Conservation (phyloP, 768 basidiomycete genomes). For the Leucocoprinus sp. region DNA sequence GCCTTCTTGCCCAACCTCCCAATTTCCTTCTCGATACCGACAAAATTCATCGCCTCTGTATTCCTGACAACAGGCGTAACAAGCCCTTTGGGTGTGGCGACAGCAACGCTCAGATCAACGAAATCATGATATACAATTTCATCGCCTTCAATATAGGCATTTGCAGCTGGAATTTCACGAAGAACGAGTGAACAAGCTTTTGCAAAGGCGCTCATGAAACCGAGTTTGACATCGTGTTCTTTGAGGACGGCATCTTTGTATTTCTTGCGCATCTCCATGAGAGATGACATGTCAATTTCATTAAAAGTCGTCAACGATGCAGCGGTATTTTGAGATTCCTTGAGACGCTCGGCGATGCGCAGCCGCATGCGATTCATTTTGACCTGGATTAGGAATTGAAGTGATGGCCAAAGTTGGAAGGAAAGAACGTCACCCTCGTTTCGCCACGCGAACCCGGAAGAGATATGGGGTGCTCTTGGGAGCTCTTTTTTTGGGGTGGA, state of each 20-base stretch:
- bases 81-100: slow-evolving; percentile 94
- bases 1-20: slow-evolving; percentile 90
- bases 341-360: slow-evolving; percentile 94
- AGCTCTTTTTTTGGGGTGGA: slow-evolving; percentile 27
- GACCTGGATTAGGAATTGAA: slow-evolving; percentile 39
- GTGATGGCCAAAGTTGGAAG: background rate
- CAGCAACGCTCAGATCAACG: slow-evolving; percentile 92
- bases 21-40: slow-evolving; percentile 93
- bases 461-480: slow-evolving; percentile 23
- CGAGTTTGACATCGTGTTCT: slow-evolving; percentile 90
- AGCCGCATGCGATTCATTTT: slow-evolving; percentile 99
- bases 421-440: slow-evolving; percentile 58
- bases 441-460: slow-evolving; percentile 58
- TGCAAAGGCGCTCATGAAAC: slow-evolving; percentile 97
- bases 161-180: slow-evolving; percentile 87
- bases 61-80: slow-evolving; percentile 96
- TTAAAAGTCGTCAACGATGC: slow-evolving; percentile 98
- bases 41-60: slow-evolving; percentile 74
- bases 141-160: slow-evolving; percentile 91
- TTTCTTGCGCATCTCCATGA: slow-evolving; percentile 87
- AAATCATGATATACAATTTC: slow-evolving; percentile 90
- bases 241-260: slow-evolving; percentile 92
- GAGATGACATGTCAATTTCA: slow-evolving; percentile 97
- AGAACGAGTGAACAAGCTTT: slow-evolving; percentile 78
- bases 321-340: slow-evolving; percentile 95